Conservation (phyloP, 1,284 basidiomycete genomes). For the Fistulina hepatica region DNA sequence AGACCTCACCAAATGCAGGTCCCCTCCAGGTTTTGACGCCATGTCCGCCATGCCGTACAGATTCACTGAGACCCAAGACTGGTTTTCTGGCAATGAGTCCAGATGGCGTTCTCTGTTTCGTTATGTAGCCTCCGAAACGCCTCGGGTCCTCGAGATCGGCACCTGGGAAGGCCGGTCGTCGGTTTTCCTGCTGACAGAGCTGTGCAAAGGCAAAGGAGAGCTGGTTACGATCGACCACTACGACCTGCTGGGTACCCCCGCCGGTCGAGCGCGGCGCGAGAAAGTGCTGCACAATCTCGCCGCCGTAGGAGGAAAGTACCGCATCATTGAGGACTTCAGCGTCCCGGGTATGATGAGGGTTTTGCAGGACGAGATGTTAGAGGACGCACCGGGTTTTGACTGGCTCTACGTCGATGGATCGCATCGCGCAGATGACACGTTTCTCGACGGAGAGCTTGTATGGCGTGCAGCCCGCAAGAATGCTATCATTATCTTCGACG, state of each 20-base stretch:
- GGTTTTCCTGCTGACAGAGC: slow-evolving; percentile 37
- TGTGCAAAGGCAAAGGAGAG: slow-evolving; percentile 34
- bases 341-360: slow-evolving; percentile 38
- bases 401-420: slow-evolving; percentile 53
- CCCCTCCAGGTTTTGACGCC: neutral
- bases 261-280: slow-evolving; percentile 34
- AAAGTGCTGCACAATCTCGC: slow-evolving; percentile 38
- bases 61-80: slow-evolving; percentile 47
- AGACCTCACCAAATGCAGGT: neutral
- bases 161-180: slow-evolving; percentile 55
- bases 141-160: slow-evolving; percentile 47
- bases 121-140: slow-evolving; percentile 24
- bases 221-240: slow-evolving; percentile 50
- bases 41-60: slow-evolving; percentile 10
- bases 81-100: slow-evolving; percentile 38
- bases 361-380: slow-evolving; percentile 34
- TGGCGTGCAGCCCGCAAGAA: slow-evolving; percentile 43
- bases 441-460: slow-evolving; percentile 46
- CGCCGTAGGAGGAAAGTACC: slow-evolving; percentile 31
- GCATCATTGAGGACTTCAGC: slow-evolving; percentile 43
- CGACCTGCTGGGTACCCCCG: slow-evolving; percentile 39
- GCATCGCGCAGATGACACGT: slow-evolving; percentile 46
- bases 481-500: slow-evolving; percentile 46
- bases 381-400: slow-evolving; percentile 35
- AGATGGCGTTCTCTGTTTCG: slow-evolving; percentile 33